Evolutionary conservation across 2,329 filamentous ascomycete species (phyloP).

Genomic region (Penicillium paneum): DNA sequence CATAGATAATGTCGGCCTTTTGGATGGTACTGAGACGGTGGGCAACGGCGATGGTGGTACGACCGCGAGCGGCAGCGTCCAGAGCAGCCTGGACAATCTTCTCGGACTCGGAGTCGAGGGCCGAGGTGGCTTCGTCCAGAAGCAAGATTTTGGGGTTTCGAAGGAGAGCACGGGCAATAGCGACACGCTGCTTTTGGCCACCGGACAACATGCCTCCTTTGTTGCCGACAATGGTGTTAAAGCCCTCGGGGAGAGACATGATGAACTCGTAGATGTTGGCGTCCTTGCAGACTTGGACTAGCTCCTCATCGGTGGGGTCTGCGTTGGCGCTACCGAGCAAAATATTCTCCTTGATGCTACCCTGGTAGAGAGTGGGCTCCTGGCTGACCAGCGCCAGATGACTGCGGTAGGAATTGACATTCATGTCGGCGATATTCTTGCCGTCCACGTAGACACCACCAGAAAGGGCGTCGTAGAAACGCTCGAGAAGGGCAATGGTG

Average conservation of each 20-base stretch:
- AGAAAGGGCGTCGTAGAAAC: constrained; percentile 85
- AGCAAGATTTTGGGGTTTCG: constrained; percentile 86
- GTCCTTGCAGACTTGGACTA: constrained; percentile 78
- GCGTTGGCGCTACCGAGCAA: constrained; percentile 69
- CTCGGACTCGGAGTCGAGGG: constrained; percentile 50
- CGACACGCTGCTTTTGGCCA: constrained; percentile 91
- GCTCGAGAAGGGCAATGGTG: constrained; percentile 84
- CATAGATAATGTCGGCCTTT: constrained; percentile 90
- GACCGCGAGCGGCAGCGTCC: constrained; percentile 76
- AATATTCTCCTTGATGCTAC: constrained; percentile 87
- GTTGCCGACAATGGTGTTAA: constrained; percentile 79
- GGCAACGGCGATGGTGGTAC: constrained; percentile 91
- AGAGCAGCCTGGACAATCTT: constrained; percentile 65
- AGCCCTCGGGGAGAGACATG: constrained; percentile 77
- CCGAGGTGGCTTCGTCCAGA: constrained; percentile 70
- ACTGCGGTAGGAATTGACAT: constrained; percentile 80
- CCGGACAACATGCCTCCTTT: constrained; percentile 84
- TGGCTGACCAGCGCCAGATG: constrained; percentile 86
- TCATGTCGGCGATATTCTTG: constrained; percentile 73
- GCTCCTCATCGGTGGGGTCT: constrained; percentile 65
- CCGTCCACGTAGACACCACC: constrained; percentile 81
- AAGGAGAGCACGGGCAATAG: constrained; percentile 85
- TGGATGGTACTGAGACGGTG: constrained; percentile 91
- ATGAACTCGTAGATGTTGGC: constrained; percentile 94
- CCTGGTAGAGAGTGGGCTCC: constrained; percentile 92